Evolutionary conservation across 306 rosid species (phyloP), one percentile per base, ranked within the genome.

Genomic region (Pueraria montana): DNA sequence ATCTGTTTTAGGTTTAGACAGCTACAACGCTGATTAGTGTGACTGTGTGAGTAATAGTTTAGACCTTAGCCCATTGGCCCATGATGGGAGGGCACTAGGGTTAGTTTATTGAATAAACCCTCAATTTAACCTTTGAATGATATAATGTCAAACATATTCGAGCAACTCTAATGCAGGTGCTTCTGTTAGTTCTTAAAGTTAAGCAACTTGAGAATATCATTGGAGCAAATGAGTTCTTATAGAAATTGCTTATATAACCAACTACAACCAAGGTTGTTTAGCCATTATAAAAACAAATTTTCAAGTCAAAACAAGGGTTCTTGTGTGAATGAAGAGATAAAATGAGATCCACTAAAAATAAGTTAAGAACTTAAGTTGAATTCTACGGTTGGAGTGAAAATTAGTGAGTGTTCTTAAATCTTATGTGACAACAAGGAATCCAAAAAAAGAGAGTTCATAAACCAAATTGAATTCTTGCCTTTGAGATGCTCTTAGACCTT

Each of bases 81-180:
- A 3, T 20, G 26, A 34, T 52, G 61, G 55, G 24, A 14, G 10
- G 45, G 36, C 24, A 42, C 64, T 45, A 32, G 11, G 71, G 23
- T 70, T 71, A 71, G n/a, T 46, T 23, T 46, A 58, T 5, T 32
- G 84, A 81, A 59, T 49, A 49, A 80, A 81, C 38, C 21, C 40
- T 43, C 56, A 62, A 81, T 63, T 63, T 36, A 72, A 1, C 21
- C 17, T 18, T 11, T 18, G 4, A 71, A 80, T 27, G 49, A 20
- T 45, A 58, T 14, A 45, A 5, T 21, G 13, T 17, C 5, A 6
- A 58, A 63, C 23, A 58, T 8, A 64, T 62, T 62, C 38, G 55
- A 53, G 5, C 26, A 18, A 18, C 61, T 53, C 26, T 7, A 34
- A 4, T 34, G 40, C 40, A 53, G 61, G 12, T 7, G 26, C 11